Percentiles rank a stretch among this genome's conserved stretches.
Conservation (phyloP, 257 asterid species). For the Paraleonurus japonicus region DNA sequence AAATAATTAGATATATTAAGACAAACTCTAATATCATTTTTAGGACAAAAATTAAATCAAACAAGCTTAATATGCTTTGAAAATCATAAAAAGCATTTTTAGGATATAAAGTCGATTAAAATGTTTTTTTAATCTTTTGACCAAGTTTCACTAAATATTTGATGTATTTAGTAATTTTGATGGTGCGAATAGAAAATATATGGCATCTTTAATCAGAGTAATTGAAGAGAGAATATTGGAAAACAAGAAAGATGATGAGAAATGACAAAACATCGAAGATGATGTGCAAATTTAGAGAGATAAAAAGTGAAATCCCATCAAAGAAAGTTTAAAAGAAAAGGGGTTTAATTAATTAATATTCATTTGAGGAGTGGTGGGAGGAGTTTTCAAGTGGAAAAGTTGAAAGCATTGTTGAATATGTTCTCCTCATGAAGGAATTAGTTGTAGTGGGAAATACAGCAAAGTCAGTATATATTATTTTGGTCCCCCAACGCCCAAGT, state of each 20-base stretch:
- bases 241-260: neutral
- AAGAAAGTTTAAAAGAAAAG: conserved; percentile 41
- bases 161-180: neutral
- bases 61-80: too few species aligned
- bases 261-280: conserved; percentile 4
- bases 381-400: conserved; percentile 53
- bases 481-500: conserved; percentile 54
- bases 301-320: conserved; percentile 50
- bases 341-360: conserved; percentile 21
- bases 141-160: neutral
- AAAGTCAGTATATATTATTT: conserved; percentile 25
- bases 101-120: neutral
- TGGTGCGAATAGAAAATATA: neutral
- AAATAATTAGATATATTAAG: too few species aligned
- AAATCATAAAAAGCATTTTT: too few species aligned
- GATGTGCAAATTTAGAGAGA: conserved; percentile 3
- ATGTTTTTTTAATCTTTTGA: neutral
- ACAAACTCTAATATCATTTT: too few species aligned
- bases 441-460: conserved; percentile 46
- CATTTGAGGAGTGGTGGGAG: conserved; percentile 46
- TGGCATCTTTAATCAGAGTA: neutral
- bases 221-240: conserved; percentile 23
- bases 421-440: conserved; percentile 31
- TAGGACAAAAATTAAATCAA: too few species aligned
- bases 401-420: conserved; percentile 63